Conservation (phyloP, 73 alveolate genomes). For the Tetrahymena elliotti region DNA sequence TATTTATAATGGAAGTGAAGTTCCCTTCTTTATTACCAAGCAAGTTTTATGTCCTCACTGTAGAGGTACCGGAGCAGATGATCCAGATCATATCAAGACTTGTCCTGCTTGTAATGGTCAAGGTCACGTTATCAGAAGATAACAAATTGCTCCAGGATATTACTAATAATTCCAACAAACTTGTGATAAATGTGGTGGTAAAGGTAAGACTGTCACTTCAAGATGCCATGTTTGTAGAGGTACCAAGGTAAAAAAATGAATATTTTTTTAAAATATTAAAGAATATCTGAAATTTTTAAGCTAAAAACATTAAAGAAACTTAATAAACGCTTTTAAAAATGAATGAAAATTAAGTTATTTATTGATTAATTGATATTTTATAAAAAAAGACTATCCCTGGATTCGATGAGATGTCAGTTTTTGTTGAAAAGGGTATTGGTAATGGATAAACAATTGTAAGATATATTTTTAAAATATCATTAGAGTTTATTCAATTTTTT, state of each 20-base stretch:
- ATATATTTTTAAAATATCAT: not conserved
- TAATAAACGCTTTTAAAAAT: no score
- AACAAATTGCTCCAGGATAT: constrained; percentile 76
- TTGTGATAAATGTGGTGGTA: constrained; percentile 75
- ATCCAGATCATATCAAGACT: constrained; percentile 67
- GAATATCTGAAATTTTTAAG: no score
- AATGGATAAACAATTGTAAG: constrained; percentile 51
- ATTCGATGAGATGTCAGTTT: constrained; percentile 67
- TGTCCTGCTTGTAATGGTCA: constrained; percentile 72
- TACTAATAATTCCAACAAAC: constrained; percentile 44
- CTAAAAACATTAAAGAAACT: not conserved
- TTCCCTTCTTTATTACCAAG: constrained; percentile 62
- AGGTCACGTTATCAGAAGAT: constrained; percentile 60
- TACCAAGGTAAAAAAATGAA: constrained; percentile 25
- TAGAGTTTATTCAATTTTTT: not conserved
- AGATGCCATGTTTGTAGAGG: constrained; percentile 78
- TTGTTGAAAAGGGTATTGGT: constrained; percentile 76
- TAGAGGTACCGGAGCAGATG: constrained; percentile 89
- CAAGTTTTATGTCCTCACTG: constrained; percentile 79
- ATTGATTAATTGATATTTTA: not conserved
- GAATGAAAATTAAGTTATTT: no score
- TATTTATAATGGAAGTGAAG: constrained; percentile 73
- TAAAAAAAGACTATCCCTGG: constrained; percentile 50
- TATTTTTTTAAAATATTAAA: no score
- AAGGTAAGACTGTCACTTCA: constrained; percentile 63